Evolutionary conservation across 2,329 filamentous ascomycete genomes (phyloP).

Genomic region (Colletotrichum liriopes): DNA sequence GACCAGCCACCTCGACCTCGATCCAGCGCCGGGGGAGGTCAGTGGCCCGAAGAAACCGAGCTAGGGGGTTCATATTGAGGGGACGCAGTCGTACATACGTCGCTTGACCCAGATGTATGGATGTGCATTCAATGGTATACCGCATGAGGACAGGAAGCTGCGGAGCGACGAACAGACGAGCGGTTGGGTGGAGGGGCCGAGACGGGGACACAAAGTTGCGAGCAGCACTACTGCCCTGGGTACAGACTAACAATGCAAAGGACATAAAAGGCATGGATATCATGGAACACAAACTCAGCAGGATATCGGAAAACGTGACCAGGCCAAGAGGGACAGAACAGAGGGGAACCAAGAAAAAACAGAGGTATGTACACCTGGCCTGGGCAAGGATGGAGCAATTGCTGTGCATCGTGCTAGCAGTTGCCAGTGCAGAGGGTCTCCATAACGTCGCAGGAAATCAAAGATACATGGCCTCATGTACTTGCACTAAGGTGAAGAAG

Average conservation of each 20-base stretch:
- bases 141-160: neutral
- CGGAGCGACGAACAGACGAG: neutral
- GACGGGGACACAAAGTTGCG: neutral
- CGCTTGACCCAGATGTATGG: neutral
- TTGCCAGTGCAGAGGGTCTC: slow-evolving; percentile 4
- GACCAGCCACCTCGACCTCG: neutral
- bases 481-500: slow-evolving; percentile 14
- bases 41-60: neutral
- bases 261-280: neutral
- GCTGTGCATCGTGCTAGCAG: slow-evolving; percentile 10
- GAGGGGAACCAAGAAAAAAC: neutral
- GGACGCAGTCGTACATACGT: neutral
- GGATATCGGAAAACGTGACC: neutral
- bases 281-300: neutral
- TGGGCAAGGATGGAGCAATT: slow-evolving; percentile 12
- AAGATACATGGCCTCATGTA: neutral
- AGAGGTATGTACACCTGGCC: neutral
- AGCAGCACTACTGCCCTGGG: neutral
- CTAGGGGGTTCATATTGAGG: too few relatives aligned
- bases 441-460: slow-evolving; percentile 4
- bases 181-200: neutral
- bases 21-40: neutral
- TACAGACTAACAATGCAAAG: neutral
- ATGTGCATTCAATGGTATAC: neutral
- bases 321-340: neutral